Conservation (phyloP, 305 asterid species). For the Rubia balearica region DNA sequence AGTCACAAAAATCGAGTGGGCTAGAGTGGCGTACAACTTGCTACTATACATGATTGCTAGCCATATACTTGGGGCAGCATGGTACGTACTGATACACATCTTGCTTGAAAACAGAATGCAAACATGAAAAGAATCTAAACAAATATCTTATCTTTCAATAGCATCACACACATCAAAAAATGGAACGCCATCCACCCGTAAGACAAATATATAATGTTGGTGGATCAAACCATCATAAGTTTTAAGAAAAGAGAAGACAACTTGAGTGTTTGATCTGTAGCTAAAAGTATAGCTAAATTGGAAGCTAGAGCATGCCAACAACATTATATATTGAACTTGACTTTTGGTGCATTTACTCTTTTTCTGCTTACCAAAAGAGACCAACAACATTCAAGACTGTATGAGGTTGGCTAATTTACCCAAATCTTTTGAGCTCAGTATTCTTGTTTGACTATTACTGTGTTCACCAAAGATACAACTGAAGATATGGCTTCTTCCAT, state of each 20-base stretch:
- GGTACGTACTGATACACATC: too few species aligned
- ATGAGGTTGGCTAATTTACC: background rate
- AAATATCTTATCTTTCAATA: too few species aligned
- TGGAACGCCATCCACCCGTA: conserved; percentile 72
- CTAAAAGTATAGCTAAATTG: background rate
- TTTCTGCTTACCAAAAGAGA: background rate
- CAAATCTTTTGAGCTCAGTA: background rate
- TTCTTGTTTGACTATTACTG: background rate
- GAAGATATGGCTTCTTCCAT: too few species aligned
- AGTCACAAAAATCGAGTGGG: too few species aligned
- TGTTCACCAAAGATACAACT: too few species aligned
- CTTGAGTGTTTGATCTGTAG: background rate
- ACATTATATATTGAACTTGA: background rate
- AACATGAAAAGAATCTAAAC: too few species aligned
- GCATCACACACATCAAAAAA: conserved; percentile 39
- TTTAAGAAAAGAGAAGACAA: background rate
- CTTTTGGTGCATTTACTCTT: background rate
- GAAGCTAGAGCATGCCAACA: background rate
- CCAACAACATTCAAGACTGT: background rate
- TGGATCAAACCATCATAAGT: background rate
- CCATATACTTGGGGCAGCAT: too few species aligned
- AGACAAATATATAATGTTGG: conserved; percentile 4
- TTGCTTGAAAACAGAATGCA: too few species aligned
- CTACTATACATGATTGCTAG: too few species aligned
- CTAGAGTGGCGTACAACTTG: too few species aligned